A percentile compares a stretch with the other conserved stretches of the same genome.
phyloP scores from a whole-genome alignment of 1,139 yeast genomes.

The Diutina pseudorugosa region DNA sequence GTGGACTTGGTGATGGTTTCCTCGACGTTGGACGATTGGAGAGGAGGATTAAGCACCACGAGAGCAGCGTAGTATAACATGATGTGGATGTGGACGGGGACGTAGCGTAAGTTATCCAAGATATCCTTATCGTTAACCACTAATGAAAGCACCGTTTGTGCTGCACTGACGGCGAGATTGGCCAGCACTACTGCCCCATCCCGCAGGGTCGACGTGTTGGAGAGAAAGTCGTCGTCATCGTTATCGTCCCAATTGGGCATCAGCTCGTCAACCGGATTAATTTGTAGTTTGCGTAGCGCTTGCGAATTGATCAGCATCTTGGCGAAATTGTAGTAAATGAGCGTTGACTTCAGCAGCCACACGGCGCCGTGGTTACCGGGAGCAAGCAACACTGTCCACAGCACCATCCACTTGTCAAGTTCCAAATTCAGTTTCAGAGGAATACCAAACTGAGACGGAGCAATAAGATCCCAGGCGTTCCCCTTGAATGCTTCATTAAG shows the following conservation, averaged over 20 bases:
- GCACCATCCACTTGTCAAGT: conserved; percentile 69
- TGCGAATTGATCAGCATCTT: conserved; percentile 60
- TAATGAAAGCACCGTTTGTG: conserved; percentile 47
- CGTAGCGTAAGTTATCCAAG: conserved; percentile 42
- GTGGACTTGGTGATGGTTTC: conserved; percentile 11
- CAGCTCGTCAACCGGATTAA: conserved; percentile 14
- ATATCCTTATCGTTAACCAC: conserved; percentile 52
- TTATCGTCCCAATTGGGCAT: conserved; percentile 10
- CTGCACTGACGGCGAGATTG: conserved; percentile 49
- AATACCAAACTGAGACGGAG: conserved; percentile 52
- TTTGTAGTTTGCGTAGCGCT: conserved; percentile 37
- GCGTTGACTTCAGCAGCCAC: conserved; percentile 62
- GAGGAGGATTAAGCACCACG: conserved; percentile 39
- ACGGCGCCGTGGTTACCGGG: conserved; percentile 48
- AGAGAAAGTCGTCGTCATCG: conserved; percentile 21
- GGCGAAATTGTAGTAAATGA: conserved; percentile 63
- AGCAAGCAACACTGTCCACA: conserved; percentile 61
- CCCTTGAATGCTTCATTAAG: conserved; percentile 46
- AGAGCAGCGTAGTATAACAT: conserved; percentile 62
- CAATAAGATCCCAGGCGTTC: conserved; percentile 49
- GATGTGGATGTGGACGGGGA: conserved; percentile 60
- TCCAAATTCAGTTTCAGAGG: conserved; percentile 60
- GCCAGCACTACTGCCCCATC: conserved; percentile 26
- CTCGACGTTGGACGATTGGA: not conserved
- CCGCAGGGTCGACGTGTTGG: conserved; percentile 25